These are phyloP conservation scores for Mucor indicus DNA, from an alignment of 371 early-diverging fungal genomes.

Conservation along the genomic window DNA sequence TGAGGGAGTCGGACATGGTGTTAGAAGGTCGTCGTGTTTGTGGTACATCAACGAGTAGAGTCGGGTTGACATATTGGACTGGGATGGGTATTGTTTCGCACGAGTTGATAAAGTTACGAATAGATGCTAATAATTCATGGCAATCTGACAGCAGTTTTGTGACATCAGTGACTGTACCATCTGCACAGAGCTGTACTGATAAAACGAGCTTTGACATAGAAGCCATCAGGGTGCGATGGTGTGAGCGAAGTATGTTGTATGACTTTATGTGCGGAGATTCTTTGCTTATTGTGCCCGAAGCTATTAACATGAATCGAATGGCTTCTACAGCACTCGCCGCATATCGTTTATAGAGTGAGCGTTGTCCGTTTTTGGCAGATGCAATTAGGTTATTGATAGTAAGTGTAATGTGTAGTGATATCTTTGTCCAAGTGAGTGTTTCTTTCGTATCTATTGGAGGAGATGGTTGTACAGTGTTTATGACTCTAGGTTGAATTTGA, in stretches of 20 bases:
- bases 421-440: constrained; percentile 37
- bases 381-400: constrained; percentile 63
- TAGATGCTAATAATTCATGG: constrained; percentile 67
- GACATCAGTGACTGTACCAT: constrained; percentile 9
- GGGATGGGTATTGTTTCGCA: constrained; percentile 71
- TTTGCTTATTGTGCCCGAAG: constrained; percentile 73
- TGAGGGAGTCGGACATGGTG: neutral
- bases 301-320: constrained; percentile 79
- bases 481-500: neutral
- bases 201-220: constrained; percentile 80
- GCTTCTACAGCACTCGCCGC: constrained; percentile 62
- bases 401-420: constrained; percentile 61
- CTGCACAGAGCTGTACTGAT: constrained; percentile 76
- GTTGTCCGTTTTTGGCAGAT: constrained; percentile 51
- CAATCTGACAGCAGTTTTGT: constrained; percentile 30
- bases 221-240: constrained; percentile 80
- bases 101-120: constrained; percentile 74
- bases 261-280: constrained; percentile 62
- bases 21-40: neutral
- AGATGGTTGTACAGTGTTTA: constrained; percentile 12
- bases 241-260: constrained; percentile 62
- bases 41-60: constrained; percentile 3
- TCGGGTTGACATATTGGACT: constrained; percentile 49
- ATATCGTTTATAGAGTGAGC: neutral
- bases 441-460: constrained; percentile 18